Conservation (phyloP, 208 protist genomes). For the Novymonas esmeraldas region DNA sequence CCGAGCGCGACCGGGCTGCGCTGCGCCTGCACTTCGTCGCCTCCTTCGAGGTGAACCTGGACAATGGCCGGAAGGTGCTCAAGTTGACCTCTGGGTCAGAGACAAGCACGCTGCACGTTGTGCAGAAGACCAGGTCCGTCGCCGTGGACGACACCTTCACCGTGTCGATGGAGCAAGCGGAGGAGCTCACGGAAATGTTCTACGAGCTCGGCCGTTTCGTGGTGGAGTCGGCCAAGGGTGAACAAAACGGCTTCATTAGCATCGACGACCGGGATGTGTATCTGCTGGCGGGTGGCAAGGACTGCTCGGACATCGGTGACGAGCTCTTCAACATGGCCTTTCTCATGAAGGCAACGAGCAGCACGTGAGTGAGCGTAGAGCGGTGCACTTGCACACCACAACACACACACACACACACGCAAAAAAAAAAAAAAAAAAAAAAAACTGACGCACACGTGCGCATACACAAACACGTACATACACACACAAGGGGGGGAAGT, state of each 20-base stretch:
- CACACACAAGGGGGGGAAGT: no score
- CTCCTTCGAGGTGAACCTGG: constrained; percentile 80
- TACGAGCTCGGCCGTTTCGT: constrained; percentile 84
- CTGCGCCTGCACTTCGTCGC: constrained; percentile 70
- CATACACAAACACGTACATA: no score
- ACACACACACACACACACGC: neutral
- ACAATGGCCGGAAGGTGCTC: constrained; percentile 76
- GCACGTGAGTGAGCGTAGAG: neutral
- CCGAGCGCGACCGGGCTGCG: constrained; percentile 73
- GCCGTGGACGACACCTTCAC: constrained; percentile 61
- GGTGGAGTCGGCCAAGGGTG: constrained; percentile 70
- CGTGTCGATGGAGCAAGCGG: constrained; percentile 65
- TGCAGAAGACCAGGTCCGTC: constrained; percentile 66
- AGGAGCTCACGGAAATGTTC: constrained; percentile 81
- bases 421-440: no score
- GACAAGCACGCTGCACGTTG: constrained; percentile 63
- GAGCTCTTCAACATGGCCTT: constrained; percentile 82
- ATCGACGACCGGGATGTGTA: constrained; percentile 86
- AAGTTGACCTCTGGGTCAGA: constrained; percentile 59
- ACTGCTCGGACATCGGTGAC: constrained; percentile 75
- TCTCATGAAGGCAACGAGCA: constrained; percentile 47
- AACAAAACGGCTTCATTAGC: constrained; percentile 78
- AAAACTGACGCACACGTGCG: no score
- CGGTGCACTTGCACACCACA: neutral
- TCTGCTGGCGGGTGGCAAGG: constrained; percentile 60